phyloP scores from a whole-genome alignment of 345 rosid genomes.

The Iberis pinnata region DNA sequence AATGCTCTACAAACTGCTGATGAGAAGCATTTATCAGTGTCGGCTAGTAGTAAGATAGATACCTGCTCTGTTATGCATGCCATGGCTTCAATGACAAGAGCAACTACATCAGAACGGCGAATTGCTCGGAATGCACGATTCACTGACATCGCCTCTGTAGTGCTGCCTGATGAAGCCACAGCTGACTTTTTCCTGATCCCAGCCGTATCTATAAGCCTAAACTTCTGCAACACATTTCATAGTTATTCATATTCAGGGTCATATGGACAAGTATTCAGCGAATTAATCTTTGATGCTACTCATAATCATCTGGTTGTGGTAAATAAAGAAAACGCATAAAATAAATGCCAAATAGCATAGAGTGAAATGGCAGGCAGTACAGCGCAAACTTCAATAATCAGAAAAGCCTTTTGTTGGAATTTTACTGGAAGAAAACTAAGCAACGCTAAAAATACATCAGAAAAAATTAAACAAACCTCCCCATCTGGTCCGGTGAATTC shows the following conservation, averaged over 20 bases:
- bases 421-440: slow-evolving; percentile 5
- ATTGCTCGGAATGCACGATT: slow-evolving; percentile 90
- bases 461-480: slow-evolving; percentile 45
- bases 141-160: slow-evolving; percentile 85
- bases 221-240: slow-evolving; percentile 55
- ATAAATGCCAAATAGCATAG: slow-evolving; percentile 1
- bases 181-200: slow-evolving; percentile 91
- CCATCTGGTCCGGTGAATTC: slow-evolving; percentile 83
- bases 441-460: not conserved
- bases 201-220: slow-evolving; percentile 88
- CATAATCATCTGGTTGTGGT: not conserved
- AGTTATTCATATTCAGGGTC: slow-evolving; percentile 6
- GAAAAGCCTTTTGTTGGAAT: slow-evolving; percentile 1
- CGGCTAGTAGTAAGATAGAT: slow-evolving; percentile 18
- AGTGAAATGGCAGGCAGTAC: not conserved
- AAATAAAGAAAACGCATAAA: slow-evolving; percentile 6
- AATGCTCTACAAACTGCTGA: too few relatives aligned
- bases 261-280: not conserved
- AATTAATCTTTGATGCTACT: not conserved
- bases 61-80: slow-evolving; percentile 98
- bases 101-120: slow-evolving; percentile 91
- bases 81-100: slow-evolving; percentile 95
- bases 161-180: slow-evolving; percentile 82
- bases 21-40: not conserved
- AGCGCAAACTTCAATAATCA: not conserved